phyloP scores from a whole-genome alignment of 257 asterid species.

The Solanum medicagineum region DNA sequence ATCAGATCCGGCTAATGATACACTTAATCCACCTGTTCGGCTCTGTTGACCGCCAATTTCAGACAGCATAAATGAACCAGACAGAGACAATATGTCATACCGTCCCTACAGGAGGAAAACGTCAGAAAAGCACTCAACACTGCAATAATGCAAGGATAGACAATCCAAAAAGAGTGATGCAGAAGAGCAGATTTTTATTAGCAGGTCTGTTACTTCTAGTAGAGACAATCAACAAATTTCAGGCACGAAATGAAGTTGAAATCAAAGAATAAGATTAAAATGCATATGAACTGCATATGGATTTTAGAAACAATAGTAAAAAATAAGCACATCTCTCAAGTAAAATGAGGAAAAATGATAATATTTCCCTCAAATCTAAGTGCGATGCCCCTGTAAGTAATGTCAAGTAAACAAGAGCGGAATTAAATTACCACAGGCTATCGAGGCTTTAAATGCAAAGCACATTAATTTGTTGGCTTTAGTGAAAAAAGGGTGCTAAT shows the following conservation, averaged over 20 bases:
- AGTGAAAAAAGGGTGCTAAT: neutral
- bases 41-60: conserved; percentile 43
- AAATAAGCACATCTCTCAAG: neutral
- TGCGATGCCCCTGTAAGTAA: neutral
- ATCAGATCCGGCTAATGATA: conserved; percentile 46
- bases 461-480: neutral
- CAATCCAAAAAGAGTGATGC: neutral
- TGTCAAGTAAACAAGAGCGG: neutral
- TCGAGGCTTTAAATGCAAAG: neutral
- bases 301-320: neutral
- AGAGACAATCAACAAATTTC: neutral
- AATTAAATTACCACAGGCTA: neutral
- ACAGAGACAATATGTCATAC: conserved; percentile 43
- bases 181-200: neutral
- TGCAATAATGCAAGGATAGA: neutral
- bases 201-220: neutral
- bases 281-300: neutral
- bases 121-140: neutral
- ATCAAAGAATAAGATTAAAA: neutral
- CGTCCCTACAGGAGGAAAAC: conserved; percentile 22
- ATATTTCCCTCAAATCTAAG: neutral
- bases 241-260: neutral
- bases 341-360: neutral
- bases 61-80: conserved; percentile 46
- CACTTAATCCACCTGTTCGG: conserved; percentile 48